A percentile compares a stretch with the other conserved stretches of the same genome.
These are phyloP conservation scores for Phoma sp. DNA, from an alignment of 2,329 filamentous ascomycete species.

Conservation along the genomic window DNA sequence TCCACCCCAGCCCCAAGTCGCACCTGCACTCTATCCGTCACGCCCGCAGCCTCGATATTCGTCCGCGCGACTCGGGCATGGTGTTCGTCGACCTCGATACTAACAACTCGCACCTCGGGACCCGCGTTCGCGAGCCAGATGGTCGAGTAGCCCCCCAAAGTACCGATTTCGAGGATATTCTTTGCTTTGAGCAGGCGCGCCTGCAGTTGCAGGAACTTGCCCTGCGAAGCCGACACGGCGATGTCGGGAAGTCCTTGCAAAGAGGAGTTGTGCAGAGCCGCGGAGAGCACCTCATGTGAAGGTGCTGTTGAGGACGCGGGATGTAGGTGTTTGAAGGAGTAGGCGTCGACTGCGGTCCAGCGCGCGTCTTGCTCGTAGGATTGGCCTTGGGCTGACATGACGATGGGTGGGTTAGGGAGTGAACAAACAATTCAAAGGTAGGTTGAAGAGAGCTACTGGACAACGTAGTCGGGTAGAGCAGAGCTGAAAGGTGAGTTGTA, in stretches of 20 bases:
- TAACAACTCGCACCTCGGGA: conserved; percentile 53
- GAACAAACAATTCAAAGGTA: too few relatives aligned
- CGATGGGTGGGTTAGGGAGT: too few relatives aligned
- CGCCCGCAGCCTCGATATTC: conserved; percentile 51
- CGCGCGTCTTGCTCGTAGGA: conserved; percentile 39
- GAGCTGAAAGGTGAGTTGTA: too few relatives aligned
- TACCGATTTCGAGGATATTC: conserved; percentile 60
- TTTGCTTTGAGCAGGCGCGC: conserved; percentile 35
- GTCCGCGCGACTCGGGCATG: conserved; percentile 55
- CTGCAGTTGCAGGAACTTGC: conserved; percentile 45
- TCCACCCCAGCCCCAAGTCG: conserved; percentile 55
- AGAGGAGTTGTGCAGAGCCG: conserved; percentile 29
- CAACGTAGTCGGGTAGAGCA: too few relatives aligned
- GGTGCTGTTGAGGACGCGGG: conserved; percentile 29
- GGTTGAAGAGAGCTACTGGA: too few relatives aligned
- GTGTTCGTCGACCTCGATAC: conserved; percentile 57
- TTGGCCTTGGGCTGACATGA: conserved; percentile 25
- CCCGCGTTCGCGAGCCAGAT: conserved; percentile 58
- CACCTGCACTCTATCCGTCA: conserved; percentile 53
- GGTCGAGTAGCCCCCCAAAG: conserved; percentile 60
- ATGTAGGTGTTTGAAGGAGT: conserved; percentile 45
- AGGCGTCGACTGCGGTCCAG: conserved; percentile 50
- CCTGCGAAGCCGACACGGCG: conserved; percentile 42
- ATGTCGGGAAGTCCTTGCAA: conserved; percentile 42
- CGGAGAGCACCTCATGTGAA: conserved; percentile 33